Conservation (phyloP, 768 basidiomycete genomes). For the Tulasnella sp. region DNA sequence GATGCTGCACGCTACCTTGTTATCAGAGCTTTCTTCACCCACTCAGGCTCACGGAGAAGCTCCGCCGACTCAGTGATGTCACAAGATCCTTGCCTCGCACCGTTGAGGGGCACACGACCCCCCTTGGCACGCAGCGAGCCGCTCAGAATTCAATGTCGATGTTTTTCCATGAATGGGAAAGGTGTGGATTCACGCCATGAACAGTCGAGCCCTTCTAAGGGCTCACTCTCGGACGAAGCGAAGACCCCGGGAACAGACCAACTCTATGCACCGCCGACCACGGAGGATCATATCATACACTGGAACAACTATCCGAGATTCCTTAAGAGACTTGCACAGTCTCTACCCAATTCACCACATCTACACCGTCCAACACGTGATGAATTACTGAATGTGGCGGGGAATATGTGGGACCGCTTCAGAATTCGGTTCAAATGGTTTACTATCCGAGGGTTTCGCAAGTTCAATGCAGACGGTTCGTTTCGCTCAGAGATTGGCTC, state of each 20-base stretch:
- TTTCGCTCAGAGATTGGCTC: neutral
- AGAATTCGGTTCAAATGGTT: constrained; percentile 96
- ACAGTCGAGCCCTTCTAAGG: neutral
- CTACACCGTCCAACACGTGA: constrained; percentile 63
- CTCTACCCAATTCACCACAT: constrained; percentile 50
- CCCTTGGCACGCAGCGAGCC: no score
- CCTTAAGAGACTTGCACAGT: constrained; percentile 65
- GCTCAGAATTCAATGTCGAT: no score
- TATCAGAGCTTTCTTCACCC: no score
- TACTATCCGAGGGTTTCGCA: constrained; percentile 86
- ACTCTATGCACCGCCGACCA: neutral
- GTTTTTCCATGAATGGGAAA: no score
- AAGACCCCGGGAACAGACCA: neutral
- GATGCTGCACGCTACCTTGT: no score
- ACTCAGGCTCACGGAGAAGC: no score
- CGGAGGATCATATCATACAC: constrained; percentile 14
- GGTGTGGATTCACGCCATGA: neutral
- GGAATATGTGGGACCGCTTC: constrained; percentile 81
- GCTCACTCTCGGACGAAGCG: neutral
- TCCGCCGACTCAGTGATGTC: no score
- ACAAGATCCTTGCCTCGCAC: no score
- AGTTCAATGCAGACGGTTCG: constrained; percentile 77
- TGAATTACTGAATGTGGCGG: constrained; percentile 77
- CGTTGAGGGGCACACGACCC: no score
- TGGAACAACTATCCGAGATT: constrained; percentile 53